These are phyloP conservation scores for Ogataea nitratoaversa DNA, from an alignment of 805 yeast genomes.

Conservation along the genomic window DNA sequence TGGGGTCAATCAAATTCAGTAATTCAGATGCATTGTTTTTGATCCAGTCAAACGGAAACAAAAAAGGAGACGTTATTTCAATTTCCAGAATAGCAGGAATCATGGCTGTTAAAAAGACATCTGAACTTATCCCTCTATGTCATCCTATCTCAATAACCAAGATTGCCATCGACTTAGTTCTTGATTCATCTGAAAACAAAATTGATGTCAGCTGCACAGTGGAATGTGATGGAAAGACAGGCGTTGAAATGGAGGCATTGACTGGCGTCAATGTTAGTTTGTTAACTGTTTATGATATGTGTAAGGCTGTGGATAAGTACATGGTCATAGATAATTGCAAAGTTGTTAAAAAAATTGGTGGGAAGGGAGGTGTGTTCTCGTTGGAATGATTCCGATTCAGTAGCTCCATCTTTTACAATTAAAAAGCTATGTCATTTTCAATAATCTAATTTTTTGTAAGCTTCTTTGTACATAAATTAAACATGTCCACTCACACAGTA, in stretches of 20 bases:
- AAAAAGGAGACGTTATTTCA: conserved; percentile 50
- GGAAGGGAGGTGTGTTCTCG: conserved; percentile 30
- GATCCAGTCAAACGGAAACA: conserved; percentile 34
- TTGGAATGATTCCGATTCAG: too few relatives aligned
- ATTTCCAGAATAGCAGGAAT: conserved; percentile 48
- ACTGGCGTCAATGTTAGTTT: conserved; percentile 41
- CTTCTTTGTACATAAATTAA: too few relatives aligned
- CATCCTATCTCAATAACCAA: conserved; percentile 44
- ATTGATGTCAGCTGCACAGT: conserved; percentile 36
- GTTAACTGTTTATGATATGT: conserved; percentile 53
- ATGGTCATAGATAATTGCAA: conserved; percentile 38
- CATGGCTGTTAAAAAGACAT: conserved; percentile 46
- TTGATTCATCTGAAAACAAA: conserved; percentile 14
- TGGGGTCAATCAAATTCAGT: conserved; percentile 39
- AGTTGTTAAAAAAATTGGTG: conserved; percentile 42
- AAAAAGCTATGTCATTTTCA: too few relatives aligned
- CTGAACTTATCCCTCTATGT: conserved; percentile 45
- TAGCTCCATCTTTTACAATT: too few relatives aligned
- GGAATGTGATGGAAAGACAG: conserved; percentile 47
- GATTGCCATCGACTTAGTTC: conserved; percentile 31
- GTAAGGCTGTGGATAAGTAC: conserved; percentile 50
- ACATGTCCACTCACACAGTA: too few relatives aligned
- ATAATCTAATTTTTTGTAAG: too few relatives aligned
- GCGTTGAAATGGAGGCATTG: conserved; percentile 57
- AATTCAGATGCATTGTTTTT: conserved; percentile 28